phyloP scores from a whole-genome alignment of 305 asterid species.

The Rubia tinctorum region DNA sequence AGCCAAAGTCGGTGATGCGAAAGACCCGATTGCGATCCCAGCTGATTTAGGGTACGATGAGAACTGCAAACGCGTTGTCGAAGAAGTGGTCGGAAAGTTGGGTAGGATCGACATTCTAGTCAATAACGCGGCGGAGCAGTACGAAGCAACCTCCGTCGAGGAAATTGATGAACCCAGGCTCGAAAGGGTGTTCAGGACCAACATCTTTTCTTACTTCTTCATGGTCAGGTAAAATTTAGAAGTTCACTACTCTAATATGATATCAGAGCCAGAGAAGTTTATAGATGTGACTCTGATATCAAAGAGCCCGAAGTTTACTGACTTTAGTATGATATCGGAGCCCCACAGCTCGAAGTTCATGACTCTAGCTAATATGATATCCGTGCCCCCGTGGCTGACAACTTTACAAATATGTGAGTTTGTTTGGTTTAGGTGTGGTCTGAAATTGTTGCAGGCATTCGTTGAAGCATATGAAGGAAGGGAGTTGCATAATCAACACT shows the following conservation, averaged over 20 bases:
- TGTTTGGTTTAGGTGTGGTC: too few species aligned
- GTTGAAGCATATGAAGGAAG: slow-evolving; percentile 76
- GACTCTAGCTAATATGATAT: too few species aligned
- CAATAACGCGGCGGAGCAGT: slow-evolving; percentile 79
- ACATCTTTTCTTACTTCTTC: slow-evolving; percentile 63
- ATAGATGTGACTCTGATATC: too few species aligned
- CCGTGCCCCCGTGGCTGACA: too few species aligned
- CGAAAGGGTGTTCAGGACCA: slow-evolving; percentile 73
- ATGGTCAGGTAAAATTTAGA: slow-evolving; percentile 33
- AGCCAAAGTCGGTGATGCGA: slow-evolving; percentile 46
- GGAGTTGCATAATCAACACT: slow-evolving; percentile 69
- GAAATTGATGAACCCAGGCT: slow-evolving; percentile 73
- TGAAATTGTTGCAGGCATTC: slow-evolving; percentile 56
- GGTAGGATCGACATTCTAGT: slow-evolving; percentile 67
- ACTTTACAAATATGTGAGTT: too few species aligned
- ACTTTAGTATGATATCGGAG: too few species aligned
- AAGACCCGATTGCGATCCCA: slow-evolving; percentile 61
- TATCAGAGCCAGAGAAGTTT: too few species aligned
- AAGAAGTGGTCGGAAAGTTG: slow-evolving; percentile 45
- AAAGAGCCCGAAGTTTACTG: too few species aligned
- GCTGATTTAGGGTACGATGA: slow-evolving; percentile 70
- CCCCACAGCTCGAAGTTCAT: too few species aligned
- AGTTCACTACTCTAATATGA: too few species aligned
- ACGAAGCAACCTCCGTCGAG: slow-evolving; percentile 45
- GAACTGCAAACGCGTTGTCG: slow-evolving; percentile 62